A percentile compares a stretch with the other conserved stretches of the same genome.
Conservation (phyloP, 331 rosid species). For the Malus hybrid region DNA sequence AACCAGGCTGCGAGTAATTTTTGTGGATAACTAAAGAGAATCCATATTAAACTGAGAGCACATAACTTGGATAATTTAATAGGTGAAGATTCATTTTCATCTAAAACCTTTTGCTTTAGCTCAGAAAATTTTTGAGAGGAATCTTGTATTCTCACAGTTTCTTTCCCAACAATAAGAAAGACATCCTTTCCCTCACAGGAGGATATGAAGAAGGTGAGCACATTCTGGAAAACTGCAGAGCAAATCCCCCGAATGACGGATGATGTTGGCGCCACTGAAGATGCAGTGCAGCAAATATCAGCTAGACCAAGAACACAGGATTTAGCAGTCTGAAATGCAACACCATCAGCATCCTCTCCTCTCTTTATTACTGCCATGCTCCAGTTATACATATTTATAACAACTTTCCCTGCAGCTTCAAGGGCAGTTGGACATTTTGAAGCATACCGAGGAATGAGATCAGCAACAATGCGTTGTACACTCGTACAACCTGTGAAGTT, state of each 20-base stretch:
- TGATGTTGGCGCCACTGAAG: constrained; percentile 58
- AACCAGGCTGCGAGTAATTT: constrained; percentile 73
- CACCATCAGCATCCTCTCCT: constrained; percentile 58
- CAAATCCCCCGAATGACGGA: constrained; percentile 72
- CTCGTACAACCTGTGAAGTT: constrained; percentile 66
- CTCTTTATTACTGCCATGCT: constrained; percentile 45
- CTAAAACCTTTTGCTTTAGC: constrained; percentile 47
- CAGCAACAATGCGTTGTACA: constrained; percentile 79
- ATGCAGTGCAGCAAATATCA: constrained; percentile 18
- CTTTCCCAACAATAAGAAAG: constrained; percentile 46
- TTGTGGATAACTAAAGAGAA: constrained; percentile 69
- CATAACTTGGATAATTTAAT: constrained; percentile 47
- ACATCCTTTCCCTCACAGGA: constrained; percentile 64
- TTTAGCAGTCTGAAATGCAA: constrained; percentile 74
- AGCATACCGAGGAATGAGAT: constrained; percentile 86
- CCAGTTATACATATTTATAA: constrained; percentile 68
- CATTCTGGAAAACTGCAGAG: constrained; percentile 67
- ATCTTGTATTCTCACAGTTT: constrained; percentile 52
- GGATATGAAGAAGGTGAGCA: constrained; percentile 56
- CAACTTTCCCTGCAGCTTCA: constrained; percentile 74
- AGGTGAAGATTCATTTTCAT: constrained; percentile 47
- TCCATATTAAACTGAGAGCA: constrained; percentile 50
- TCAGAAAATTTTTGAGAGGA: constrained; percentile 41
- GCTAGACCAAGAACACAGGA: constrained; percentile 61
- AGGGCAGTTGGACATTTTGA: constrained; percentile 78